phyloP scores from a whole-genome alignment of 495 filamentous ascomycete species.

The Penicillium longicatenatum region DNA sequence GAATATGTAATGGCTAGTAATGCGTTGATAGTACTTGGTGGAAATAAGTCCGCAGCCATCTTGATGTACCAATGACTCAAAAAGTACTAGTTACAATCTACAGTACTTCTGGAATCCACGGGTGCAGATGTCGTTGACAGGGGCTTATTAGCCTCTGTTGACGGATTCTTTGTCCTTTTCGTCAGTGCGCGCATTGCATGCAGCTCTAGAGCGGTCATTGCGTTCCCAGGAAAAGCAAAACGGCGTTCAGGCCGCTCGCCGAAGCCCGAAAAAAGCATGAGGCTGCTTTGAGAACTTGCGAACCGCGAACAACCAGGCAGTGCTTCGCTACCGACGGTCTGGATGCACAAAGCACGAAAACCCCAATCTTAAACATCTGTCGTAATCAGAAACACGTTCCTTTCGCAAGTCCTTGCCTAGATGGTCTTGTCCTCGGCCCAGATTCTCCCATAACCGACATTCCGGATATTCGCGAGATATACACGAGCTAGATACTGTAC shows the following conservation, averaged over 20 bases:
- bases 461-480: background rate
- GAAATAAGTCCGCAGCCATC: too few relatives aligned
- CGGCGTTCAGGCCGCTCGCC: constrained; percentile 9
- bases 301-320: background rate
- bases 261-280: constrained; percentile 6
- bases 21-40: too few relatives aligned
- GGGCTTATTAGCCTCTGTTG: background rate
- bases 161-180: background rate
- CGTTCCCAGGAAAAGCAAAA: constrained; percentile 8
- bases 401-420: too few relatives aligned
- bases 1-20: too few relatives aligned
- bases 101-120: too few relatives aligned
- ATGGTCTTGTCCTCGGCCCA: background rate
- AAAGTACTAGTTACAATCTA: too few relatives aligned
- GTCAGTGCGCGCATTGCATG: constrained; percentile 25
- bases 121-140: background rate
- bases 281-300: constrained; percentile 10
- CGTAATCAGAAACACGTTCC: too few relatives aligned
- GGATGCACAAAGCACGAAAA: background rate
- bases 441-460: background rate
- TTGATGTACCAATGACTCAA: too few relatives aligned
- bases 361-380: too few relatives aligned
- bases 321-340: background rate
- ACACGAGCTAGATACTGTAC: background rate
- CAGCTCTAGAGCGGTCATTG: constrained; percentile 21